These are phyloP conservation scores for Cordyceps militaris DNA, from an alignment of 2,329 filamentous ascomycete species.

Conservation along the genomic window DNA sequence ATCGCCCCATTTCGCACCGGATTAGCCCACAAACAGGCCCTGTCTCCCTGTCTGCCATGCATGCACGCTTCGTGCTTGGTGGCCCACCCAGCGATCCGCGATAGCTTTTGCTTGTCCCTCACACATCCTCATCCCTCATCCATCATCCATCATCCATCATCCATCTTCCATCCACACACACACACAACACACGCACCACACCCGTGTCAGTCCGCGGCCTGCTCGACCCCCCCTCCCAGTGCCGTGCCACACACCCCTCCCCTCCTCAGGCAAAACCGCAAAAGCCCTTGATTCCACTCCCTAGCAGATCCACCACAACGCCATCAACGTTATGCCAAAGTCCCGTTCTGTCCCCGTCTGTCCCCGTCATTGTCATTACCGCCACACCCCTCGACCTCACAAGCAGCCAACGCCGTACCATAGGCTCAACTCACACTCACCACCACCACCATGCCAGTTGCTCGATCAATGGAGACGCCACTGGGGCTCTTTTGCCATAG, in stretches of 20 bases:
- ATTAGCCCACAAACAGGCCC: slow-evolving; percentile 18
- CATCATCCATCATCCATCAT: too few relatives aligned
- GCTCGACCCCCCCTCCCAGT: background rate
- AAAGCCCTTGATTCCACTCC: background rate
- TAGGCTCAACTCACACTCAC: background rate
- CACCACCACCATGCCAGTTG: slow-evolving; percentile 1
- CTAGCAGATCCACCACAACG: background rate
- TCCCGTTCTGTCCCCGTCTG: background rate
- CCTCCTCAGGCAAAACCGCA: background rate
- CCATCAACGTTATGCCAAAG: background rate
- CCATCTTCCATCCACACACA: slow-evolving; percentile 17
- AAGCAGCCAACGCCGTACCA: background rate
- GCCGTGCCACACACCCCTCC: background rate
- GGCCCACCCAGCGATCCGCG: slow-evolving; percentile 17
- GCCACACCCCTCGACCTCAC: background rate
- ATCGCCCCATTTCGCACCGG: slow-evolving; percentile 15
- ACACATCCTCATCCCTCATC: too few relatives aligned
- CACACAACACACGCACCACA: slow-evolving; percentile 5
- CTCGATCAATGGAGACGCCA: slow-evolving; percentile 12
- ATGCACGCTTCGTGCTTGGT: slow-evolving; percentile 13
- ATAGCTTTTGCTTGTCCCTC: too few relatives aligned
- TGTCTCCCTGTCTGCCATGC: slow-evolving; percentile 11
- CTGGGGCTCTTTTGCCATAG: slow-evolving; percentile 5
- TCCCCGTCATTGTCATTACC: background rate
- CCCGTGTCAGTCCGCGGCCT: slow-evolving; percentile 17